Evolutionary conservation across 768 basidiomycete species (phyloP).

Genomic region (Hygrophorus russula): DNA sequence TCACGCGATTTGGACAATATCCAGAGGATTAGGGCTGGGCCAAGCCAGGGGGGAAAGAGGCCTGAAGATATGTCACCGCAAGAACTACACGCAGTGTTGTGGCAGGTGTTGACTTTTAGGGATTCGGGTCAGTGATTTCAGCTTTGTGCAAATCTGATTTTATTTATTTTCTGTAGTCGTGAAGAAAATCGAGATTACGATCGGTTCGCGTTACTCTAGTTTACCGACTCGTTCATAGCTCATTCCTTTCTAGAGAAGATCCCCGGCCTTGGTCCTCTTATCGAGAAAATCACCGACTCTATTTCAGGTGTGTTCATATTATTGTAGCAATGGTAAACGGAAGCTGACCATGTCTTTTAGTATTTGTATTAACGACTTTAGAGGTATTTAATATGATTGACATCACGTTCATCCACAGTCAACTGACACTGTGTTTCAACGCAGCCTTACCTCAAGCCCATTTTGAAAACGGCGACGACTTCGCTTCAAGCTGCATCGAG

Average conservation of each 20-base stretch:
- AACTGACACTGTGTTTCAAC: neutral
- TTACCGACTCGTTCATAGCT: neutral
- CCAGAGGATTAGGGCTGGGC: slow-evolving; percentile 52
- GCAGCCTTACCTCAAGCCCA: slow-evolving; percentile 71
- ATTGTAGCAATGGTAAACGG: neutral
- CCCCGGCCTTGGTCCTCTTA: slow-evolving; percentile 61
- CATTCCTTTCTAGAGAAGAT: slow-evolving; percentile 49
- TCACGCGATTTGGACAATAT: slow-evolving; percentile 67
- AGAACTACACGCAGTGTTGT: slow-evolving; percentile 72
- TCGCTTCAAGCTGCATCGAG: slow-evolving; percentile 54
- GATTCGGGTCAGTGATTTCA: slow-evolving; percentile 46
- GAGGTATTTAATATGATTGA: slow-evolving; percentile 35
- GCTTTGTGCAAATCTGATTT: neutral
- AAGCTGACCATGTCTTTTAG: slow-evolving; percentile 18
- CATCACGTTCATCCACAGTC: neutral
- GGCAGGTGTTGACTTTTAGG: slow-evolving; percentile 79
- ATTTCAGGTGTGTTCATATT: slow-evolving; percentile 38
- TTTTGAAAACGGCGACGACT: slow-evolving; percentile 58
- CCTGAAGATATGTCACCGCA: slow-evolving; percentile 83
- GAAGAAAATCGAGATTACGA: slow-evolving; percentile 71
- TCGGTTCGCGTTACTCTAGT: slow-evolving; percentile 30
- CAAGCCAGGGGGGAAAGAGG: slow-evolving; percentile 49
- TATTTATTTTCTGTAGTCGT: slow-evolving; percentile 27
- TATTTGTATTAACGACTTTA: slow-evolving; percentile 76
- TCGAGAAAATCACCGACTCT: slow-evolving; percentile 71